phyloP scores from a whole-genome alignment of 129 eudicot species.

The Lactuca sativa region DNA sequence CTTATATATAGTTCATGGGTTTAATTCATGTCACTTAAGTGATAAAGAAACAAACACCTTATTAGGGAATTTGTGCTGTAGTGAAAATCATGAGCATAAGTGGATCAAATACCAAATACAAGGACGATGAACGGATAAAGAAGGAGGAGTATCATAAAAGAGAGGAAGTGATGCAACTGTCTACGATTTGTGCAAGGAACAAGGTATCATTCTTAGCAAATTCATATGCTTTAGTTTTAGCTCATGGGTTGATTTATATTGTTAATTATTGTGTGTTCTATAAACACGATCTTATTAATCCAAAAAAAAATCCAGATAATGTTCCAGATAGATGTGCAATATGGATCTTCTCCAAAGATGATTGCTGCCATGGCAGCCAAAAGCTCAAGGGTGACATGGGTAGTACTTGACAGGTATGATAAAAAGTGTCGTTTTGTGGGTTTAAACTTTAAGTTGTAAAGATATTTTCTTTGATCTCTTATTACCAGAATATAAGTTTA shows the following conservation, averaged over 20 bases:
- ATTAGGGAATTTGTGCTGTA: constrained; percentile 16
- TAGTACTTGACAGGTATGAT: constrained; percentile 53
- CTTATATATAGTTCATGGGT: neutral
- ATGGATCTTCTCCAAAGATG: constrained; percentile 42
- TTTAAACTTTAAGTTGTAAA: too few relatives aligned
- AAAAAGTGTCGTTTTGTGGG: neutral
- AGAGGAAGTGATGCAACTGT: constrained; percentile 32
- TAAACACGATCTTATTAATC: neutral
- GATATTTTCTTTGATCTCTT: neutral
- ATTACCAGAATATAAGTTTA: neutral
- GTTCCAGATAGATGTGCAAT: constrained; percentile 35
- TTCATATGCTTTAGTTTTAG: constrained; percentile 1
- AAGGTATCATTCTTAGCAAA: constrained; percentile 35
- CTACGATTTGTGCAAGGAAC: constrained; percentile 26
- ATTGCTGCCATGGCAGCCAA: constrained; percentile 41
- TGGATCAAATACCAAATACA: constrained; percentile 37
- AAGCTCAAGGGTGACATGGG: constrained; percentile 46
- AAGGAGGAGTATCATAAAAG: constrained; percentile 43
- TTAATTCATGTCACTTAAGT: neutral
- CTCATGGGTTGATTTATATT: neutral
- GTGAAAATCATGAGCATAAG: constrained; percentile 47
- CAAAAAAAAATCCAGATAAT: constrained; percentile 33
- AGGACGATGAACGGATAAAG: constrained; percentile 40
- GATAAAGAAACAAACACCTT: neutral
- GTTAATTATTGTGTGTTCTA: neutral